A percentile compares a stretch with the other conserved stretches of the same genome.
Evolutionary conservation across 2,329 filamentous ascomycete species (phyloP).

Genomic region (Talaromyces pinophilus): DNA sequence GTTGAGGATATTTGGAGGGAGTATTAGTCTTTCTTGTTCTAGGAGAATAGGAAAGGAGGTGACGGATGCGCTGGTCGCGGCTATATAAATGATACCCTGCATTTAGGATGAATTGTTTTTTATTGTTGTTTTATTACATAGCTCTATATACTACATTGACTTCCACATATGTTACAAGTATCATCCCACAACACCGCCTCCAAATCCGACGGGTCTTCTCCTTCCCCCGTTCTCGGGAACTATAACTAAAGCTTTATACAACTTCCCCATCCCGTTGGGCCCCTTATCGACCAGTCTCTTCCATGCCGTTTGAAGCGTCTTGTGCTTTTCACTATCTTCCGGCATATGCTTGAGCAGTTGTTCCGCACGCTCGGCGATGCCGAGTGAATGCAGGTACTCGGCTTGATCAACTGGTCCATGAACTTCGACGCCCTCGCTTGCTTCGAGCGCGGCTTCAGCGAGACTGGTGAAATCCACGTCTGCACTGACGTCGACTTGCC

Average conservation of each 20-base stretch:
- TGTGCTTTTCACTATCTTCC: slow-evolving; percentile 50
- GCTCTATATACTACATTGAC: not conserved
- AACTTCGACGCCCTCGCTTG: slow-evolving; percentile 80
- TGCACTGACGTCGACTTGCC: slow-evolving; percentile 82
- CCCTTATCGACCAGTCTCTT: slow-evolving; percentile 80
- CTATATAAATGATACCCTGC: slow-evolving; percentile 11
- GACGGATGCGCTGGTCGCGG: slow-evolving; percentile 1
- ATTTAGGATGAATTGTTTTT: not conserved
- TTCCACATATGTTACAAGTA: not conserved
- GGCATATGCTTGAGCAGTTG: slow-evolving; percentile 58
- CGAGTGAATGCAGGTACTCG: slow-evolving; percentile 76
- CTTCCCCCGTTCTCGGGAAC: slow-evolving; percentile 74
- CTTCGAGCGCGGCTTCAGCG: slow-evolving; percentile 75
- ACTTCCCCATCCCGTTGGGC: slow-evolving; percentile 83
- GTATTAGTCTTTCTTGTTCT: slow-evolving; percentile 31
- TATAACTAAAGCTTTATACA: slow-evolving; percentile 92
- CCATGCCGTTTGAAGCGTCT: slow-evolving; percentile 72
- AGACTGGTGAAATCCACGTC: slow-evolving; percentile 92
- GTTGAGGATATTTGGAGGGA: slow-evolving; percentile 80
- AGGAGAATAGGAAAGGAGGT: not conserved
- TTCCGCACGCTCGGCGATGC: slow-evolving; percentile 74
- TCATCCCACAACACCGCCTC: slow-evolving; percentile 58
- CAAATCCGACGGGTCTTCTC: slow-evolving; percentile 86
- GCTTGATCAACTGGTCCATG: slow-evolving; percentile 90
- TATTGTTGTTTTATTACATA: not conserved